phyloP scores from a whole-genome alignment of 345 rosid genomes.

The Pistacia vera region DNA sequence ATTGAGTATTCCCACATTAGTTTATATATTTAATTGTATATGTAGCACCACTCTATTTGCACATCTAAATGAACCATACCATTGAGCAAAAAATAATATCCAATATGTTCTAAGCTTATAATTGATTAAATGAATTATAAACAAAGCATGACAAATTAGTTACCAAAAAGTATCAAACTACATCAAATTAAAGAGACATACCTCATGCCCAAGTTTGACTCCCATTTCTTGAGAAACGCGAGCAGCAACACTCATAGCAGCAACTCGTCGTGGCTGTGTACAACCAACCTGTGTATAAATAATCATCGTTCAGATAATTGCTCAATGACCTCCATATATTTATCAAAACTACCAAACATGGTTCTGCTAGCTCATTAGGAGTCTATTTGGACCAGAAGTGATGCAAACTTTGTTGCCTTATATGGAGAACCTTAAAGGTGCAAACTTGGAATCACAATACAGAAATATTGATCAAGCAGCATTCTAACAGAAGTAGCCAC shows the following conservation, averaged over 20 bases:
- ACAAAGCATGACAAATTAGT: not conserved
- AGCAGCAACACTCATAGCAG: constrained; percentile 99
- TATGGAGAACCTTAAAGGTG: not conserved
- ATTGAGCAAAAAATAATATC: not conserved
- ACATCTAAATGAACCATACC: not conserved
- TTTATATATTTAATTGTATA: too few relatives aligned
- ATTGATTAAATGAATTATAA: not conserved
- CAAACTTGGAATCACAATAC: not conserved
- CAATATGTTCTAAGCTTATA: not conserved
- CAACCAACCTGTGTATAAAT: constrained; percentile 72
- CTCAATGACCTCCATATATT: not conserved
- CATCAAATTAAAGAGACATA: constrained; percentile 21
- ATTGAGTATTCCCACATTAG: too few relatives aligned
- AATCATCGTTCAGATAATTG: constrained; percentile 4
- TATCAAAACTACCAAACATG: not conserved
- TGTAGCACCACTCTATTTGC: too few relatives aligned
- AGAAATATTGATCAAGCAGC: not conserved
- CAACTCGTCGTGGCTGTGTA: constrained; percentile 96
- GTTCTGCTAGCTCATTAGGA: not conserved
- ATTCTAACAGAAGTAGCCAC: not conserved
- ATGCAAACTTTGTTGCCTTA: not conserved
- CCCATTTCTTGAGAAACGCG: constrained; percentile 99
- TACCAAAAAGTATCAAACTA: not conserved
- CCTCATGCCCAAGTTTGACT: constrained; percentile 98
- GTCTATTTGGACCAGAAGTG: not conserved